Evolutionary conservation across 768 basidiomycete genomes (phyloP).

Genomic region (Auricularia sp.): DNA sequence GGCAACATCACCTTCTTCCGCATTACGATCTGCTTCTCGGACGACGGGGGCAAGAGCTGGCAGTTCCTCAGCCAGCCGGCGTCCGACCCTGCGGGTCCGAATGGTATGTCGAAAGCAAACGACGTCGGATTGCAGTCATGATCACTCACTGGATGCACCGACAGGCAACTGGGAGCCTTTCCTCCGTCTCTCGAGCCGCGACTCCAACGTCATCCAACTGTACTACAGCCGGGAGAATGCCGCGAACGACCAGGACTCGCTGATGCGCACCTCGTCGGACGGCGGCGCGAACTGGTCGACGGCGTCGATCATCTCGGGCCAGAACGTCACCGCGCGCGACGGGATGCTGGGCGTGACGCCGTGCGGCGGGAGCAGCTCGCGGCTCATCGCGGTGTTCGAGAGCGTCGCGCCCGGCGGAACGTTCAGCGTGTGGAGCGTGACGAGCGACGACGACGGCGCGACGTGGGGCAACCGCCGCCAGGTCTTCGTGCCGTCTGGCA

Average conservation of each 20-base stretch:
- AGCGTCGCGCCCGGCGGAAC: neutral
- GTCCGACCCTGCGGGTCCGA: neutral
- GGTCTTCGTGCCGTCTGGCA: neutral
- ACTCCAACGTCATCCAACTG: neutral
- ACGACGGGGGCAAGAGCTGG: neutral
- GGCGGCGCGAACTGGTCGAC: neutral
- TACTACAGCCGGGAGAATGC: neutral
- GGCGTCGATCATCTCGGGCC: neutral
- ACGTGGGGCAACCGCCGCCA: conserved; percentile 1
- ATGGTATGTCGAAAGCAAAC: neutral
- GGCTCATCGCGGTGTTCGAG: neutral
- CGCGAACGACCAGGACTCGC: neutral
- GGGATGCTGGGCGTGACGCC: neutral
- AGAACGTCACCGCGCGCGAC: neutral
- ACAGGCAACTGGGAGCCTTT: neutral
- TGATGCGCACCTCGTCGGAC: neutral
- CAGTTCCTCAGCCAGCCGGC: neutral
- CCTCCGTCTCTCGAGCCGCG: neutral
- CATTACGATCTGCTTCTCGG: neutral
- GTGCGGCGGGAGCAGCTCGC: neutral
- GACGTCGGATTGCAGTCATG: neutral
- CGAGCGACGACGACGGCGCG: neutral
- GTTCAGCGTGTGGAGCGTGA: neutral
- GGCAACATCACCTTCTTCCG: neutral
- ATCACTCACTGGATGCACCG: too few species aligned